These are phyloP conservation scores for Mortierella sp. DNA, from an alignment of 371 early-diverging fungal genomes.

Conservation along the genomic window DNA sequence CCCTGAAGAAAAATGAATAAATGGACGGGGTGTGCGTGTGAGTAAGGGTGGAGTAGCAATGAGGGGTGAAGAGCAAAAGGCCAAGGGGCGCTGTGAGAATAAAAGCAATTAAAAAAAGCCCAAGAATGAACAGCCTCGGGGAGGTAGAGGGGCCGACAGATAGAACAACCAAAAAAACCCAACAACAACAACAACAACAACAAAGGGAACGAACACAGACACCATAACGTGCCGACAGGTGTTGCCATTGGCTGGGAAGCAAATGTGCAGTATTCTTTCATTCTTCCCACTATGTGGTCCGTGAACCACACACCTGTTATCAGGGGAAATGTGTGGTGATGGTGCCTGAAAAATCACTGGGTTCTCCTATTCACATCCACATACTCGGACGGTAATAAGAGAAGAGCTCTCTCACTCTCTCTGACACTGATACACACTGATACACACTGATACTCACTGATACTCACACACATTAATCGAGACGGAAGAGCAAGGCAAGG, in stretches of 20 bases:
- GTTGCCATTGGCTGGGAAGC: neutral
- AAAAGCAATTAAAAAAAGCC: neutral
- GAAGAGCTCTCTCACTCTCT: neutral
- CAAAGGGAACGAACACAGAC: neutral
- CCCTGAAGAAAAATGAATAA: neutral
- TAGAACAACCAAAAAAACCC: neutral
- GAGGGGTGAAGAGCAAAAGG: neutral
- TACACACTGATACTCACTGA: neutral
- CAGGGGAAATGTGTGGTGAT: neutral
- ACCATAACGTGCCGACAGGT: neutral
- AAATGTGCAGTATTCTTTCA: neutral
- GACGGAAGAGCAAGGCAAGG: neutral
- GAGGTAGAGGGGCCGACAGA: no score
- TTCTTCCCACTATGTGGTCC: neutral
- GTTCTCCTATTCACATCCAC: neutral
- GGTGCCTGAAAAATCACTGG: neutral
- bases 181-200: neutral
- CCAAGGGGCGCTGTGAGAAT: neutral
- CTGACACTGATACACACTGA: neutral
- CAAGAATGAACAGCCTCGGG: neutral
- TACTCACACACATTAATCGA: neutral
- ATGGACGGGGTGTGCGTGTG: neutral
- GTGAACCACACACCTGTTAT: neutral
- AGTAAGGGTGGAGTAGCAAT: neutral
- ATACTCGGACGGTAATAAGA: neutral